Base-by-base conservation (phyloP, 2,329 filamentous ascomycete species). In the Dendrostoma leiphaemia region DNA sequence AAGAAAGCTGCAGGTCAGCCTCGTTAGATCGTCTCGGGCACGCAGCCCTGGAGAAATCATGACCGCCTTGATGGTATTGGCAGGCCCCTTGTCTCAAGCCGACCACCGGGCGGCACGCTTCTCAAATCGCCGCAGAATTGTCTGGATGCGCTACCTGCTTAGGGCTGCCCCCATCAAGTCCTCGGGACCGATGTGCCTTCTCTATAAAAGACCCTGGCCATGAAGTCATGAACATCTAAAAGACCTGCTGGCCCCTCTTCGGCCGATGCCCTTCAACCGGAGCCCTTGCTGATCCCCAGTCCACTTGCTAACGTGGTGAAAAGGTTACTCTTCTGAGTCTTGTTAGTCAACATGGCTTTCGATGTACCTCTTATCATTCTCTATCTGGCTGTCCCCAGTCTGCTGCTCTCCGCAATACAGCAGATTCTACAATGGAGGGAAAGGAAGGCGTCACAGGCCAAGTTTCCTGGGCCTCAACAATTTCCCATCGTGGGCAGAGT, bases 401-500 rank as follows among this genome's bases (percentile, higher is more conserved):
- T 79, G 23, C 59, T 78, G 31, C 67, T 74, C 51, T 76, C 74
- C 7, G 66, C 65, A 23, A 19, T 75, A 12, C 67, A 70, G n/a
- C 72, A 72, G 51, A 51, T 75, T 13, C 41, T 72, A 8, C 65
- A 63, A 56, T 71, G 71, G 72, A 59, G 44, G 43, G 69, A 66
- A 44, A 62, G 58, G 21, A 53, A 48, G 17, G 23, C 37, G 13
- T 56, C 60, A 10, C 49, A 57, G 15, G 66, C 68, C 56, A 65
- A 59, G 48, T 76, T 79, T 48, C 76, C 76, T 0, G 76, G 76
- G 0, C 77, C 77, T 10, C 69, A 65, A 51, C 75, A 77, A 58
- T 77, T 73, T 50, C 77, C 77, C 35, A 62, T 80, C 21, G 65
- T 80, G 17, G 76, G 76, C 28, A 72, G 76, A 45, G 69, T 79